A percentile compares a stretch with the other conserved stretches of the same genome.
phyloP scores from a whole-genome alignment of 2,329 filamentous ascomycete species.

The Scytalidium lignicola region DNA sequence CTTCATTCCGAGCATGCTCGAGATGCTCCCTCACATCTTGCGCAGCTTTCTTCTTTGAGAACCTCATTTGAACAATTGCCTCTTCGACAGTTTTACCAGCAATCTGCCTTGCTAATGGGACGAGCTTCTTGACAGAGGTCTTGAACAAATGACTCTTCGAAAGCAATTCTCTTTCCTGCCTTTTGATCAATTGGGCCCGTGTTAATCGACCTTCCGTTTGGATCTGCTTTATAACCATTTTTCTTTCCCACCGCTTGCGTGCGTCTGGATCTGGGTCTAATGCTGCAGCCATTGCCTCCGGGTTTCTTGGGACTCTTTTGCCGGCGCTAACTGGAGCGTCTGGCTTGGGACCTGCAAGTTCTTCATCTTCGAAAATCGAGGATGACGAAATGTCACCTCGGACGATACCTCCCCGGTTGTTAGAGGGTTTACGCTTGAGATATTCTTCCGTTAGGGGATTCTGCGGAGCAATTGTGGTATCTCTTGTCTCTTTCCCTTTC shows the following conservation, averaged over 20 bases:
- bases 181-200: conserved; percentile 61
- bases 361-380: conserved; percentile 48
- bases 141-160: conserved; percentile 68
- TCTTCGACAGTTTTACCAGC: conserved; percentile 91
- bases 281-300: conserved; percentile 52
- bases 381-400: conserved; percentile 40
- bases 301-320: conserved; percentile 36
- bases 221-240: conserved; percentile 75
- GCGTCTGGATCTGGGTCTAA: conserved; percentile 71
- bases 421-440: conserved; percentile 31
- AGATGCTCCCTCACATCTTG: conserved; percentile 74
- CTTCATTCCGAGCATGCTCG: conserved; percentile 74
- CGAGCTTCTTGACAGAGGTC: conserved; percentile 88
- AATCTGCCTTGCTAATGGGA: conserved; percentile 81
- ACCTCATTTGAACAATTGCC: conserved; percentile 90
- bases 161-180: conserved; percentile 50
- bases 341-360: conserved; percentile 21
- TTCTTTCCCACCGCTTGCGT: conserved; percentile 73
- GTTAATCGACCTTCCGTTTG: conserved; percentile 61
- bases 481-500: conserved; percentile 6
- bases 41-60: conserved; percentile 89
- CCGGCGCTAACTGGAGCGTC: conserved; percentile 2
- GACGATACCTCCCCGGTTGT: conserved; percentile 30
- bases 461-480: conserved; percentile 8
- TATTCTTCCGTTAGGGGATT: conserved; percentile 61